Percentiles rank a stretch among this genome's conserved stretches.
Conservation (phyloP, 2,329 filamentous ascomycete genomes). For the Fonsecaea multimorphosa region DNA sequence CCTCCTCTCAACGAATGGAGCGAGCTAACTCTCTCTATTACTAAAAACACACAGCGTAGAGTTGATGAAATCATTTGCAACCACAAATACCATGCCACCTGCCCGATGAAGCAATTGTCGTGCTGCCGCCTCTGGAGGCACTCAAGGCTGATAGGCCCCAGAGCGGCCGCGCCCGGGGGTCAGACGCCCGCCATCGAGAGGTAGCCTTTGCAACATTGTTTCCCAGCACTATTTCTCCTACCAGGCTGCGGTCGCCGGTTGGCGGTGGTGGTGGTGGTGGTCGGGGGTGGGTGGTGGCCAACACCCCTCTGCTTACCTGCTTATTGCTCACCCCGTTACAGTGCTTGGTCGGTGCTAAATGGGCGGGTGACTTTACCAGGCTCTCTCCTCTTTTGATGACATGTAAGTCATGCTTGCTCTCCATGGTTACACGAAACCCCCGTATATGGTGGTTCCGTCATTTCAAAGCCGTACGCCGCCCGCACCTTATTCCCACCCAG, state of each 20-base stretch:
- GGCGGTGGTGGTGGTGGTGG: too few relatives aligned
- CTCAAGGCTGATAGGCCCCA: constrained; percentile 17
- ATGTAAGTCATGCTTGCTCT: constrained; percentile 12
- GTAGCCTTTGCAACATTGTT: constrained; percentile 6
- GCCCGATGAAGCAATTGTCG: constrained; percentile 17
- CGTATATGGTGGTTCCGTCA: constrained; percentile 8
- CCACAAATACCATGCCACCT: constrained; percentile 4
- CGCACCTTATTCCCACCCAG: neutral
- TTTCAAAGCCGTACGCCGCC: constrained; percentile 14
- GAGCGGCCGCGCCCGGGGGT: constrained; percentile 1
- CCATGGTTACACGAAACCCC: constrained; percentile 3
- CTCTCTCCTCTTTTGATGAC: constrained; percentile 2
- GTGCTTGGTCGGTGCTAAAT: constrained; percentile 4
- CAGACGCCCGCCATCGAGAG: neutral
- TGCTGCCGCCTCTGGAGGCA: neutral
- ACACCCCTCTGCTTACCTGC: constrained; percentile 23
- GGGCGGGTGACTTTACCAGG: neutral
- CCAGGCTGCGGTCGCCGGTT: constrained; percentile 19
- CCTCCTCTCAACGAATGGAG: neutral
- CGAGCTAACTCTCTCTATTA: constrained; percentile 5
- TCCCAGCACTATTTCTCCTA: constrained; percentile 1
- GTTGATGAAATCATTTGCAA: neutral
- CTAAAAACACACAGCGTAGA: constrained; percentile 4
- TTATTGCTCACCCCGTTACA: constrained; percentile 18
- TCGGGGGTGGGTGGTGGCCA: constrained; percentile 9